Evolutionary conservation across 306 rosid genomes (phyloP), one percentile per base, ranked within the genome.

Genomic region (Parietaria judaica): DNA sequence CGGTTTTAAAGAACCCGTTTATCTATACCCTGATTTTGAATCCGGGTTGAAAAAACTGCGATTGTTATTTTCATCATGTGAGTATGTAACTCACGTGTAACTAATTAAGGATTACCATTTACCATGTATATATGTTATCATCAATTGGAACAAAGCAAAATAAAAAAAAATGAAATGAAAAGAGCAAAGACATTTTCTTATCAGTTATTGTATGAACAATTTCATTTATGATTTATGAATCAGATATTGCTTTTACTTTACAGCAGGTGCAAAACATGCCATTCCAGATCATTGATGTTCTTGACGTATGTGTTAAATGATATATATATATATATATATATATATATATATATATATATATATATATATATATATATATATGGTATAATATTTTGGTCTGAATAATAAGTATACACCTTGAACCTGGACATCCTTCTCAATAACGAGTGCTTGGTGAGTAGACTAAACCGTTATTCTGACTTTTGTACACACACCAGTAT

Each of bases 351-450:
- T 41, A 41, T 41, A 5, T 41, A 41, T 8, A 23, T 23, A 23
- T 23, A 23, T 23, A 23, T 23, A 2, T 23, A 23, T 23, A 41
- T 41, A 41, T 1, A 41, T 41, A 41, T 41, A 5, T 41, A 41
- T 8, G 45, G 14, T 61, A 23, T 17, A 3, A 7, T 12, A 14
- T 6, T 44, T 41, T 6, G 14, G 41, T 59, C 4, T 43, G 49
- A 38, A 59, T 57, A 38, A 38, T 38, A 17, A 57, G 61, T 14
- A 56, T 38, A 3, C 51, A 36, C 67, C 57, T 50, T 63, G 57
- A 43, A 63, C 67, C 67, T 36, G 44, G 56, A n/a, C 67, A 50
- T 63, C 47, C 9, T 50, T 63, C 47, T 50, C 37, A 60, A 48
- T 36, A n/a, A 36, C 36, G 48, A 63, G 55, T 50, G 67, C 67